Evolutionary conservation across 352 stramenopile species (phyloP), one percentile per base, ranked within the genome.

Genomic region (Phytophthora cryptogea): DNA sequence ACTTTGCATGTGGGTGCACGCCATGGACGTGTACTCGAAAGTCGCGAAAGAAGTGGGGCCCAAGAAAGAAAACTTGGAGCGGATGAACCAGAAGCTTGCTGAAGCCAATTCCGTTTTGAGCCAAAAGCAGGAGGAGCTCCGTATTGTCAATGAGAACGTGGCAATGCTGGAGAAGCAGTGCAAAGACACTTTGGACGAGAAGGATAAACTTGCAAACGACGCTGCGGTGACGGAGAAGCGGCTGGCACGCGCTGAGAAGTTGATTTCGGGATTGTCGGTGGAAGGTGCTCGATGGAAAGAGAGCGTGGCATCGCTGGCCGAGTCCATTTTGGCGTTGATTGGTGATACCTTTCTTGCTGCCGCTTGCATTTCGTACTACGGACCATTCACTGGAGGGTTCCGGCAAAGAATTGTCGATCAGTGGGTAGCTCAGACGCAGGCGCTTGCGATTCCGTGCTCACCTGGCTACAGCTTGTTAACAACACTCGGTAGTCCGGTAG

Each of bases 1-100:
- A 23, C 62, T 98, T 20, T 98, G 94, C 59, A 95, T 97, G 85
- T 98, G 94, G 86, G 90, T 96, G 13, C 90, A 97, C 51, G 94
- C 94, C 3, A 98, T 98, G 86, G 86, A 98, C 35, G 90, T 97
- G n/a, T 98, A 98, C 72, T 90, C 88, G 7, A 95, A 94, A 64
- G 94, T 98, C 6, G 91, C 90, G 2, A 98, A 98, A 67, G 92
- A 97, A 46, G 94, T 98, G 3, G 94, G 75, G 0, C 94, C 94
- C 0, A 98, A 98, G 70, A 90, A 92, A 49, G 86, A 91, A 53
- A 93, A 90, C 11, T 57, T 98, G 1, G 91, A 92, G 63, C 77
- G 86, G 31, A 96, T 98, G 89, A 98, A 98, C 66, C 67, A 78
- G 30, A 90, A 96, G 54, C 71, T 98, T 5, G 83, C 77, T 0